Base-by-base conservation (phyloP, 257 asterid species). In the Linderniella brevidens region DNA sequence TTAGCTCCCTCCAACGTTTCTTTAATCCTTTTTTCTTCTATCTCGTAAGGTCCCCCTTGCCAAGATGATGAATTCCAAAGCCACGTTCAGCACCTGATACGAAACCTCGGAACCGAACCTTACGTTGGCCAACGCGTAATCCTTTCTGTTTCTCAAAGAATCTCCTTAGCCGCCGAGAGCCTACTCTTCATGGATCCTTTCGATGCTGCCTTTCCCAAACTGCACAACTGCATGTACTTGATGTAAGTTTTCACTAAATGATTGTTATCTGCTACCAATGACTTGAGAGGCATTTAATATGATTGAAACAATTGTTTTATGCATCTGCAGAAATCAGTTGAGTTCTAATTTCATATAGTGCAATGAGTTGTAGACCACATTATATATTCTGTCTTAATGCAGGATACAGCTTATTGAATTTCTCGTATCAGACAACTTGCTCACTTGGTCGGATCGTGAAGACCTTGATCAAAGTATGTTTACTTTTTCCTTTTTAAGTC, bases 351-450 rank as follows among this genome's bases (percentile, higher is more conserved):
- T n/a, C n/a, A n/a, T n/a, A n/a, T n/a, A n/a, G n/a, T n/a, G n/a
- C n/a, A n/a, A n/a, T n/a, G n/a, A n/a, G n/a, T n/a, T n/a, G n/a
- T n/a, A n/a, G n/a, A n/a, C n/a, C 32, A 25, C 32, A 25, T 25
- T 25, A 25, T 6, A 25, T n/a, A 25, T 25, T 25, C 3, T 25
- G 32, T 25, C 32, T 25, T 25, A 6, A 68, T 63, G 69, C 94
- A 90, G 99, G 99, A 81, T 81, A 61, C 96, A 85, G 82, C 85
- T 90, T 49, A 65, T 81, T 25, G 93, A 85, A 79, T 81, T 81
- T 58, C 69, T 90, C 70, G 73, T 90, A 62, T 73, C 92, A 12
- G 96, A 90, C 66, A 50, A 67, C 75, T 68, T 79, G 36, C 56
- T 69, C 13, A 58, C 79, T 36, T 90, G 99, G 99, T 66, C 92